phyloP scores from a whole-genome alignment of 768 basidiomycete genomes.

The Naganishia randhawae region DNA sequence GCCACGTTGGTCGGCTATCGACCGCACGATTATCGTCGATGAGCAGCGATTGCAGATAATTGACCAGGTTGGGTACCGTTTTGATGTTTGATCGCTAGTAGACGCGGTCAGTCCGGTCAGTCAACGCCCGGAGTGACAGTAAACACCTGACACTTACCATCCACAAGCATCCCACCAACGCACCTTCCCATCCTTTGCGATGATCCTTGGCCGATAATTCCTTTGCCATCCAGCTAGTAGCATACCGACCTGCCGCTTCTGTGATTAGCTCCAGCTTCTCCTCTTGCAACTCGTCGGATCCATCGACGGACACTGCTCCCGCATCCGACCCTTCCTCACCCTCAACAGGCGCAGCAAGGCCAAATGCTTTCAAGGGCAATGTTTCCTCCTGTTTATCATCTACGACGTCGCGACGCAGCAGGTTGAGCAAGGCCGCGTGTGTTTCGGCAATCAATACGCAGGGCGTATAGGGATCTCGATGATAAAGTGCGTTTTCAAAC shows the following conservation, averaged over 20 bases:
- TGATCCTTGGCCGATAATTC: constrained; percentile 37
- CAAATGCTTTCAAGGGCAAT: constrained; percentile 28
- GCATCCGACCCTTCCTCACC: constrained; percentile 8
- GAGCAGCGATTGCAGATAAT: constrained; percentile 41
- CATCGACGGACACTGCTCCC: constrained; percentile 14
- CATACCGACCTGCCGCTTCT: constrained; percentile 33
- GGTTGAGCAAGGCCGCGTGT: constrained; percentile 82
- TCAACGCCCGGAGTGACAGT: neutral
- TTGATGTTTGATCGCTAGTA: constrained; percentile 55
- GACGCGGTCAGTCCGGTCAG: neutral
- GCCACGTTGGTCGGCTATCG: constrained; percentile 48
- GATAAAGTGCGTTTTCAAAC: constrained; percentile 79
- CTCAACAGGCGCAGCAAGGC: neutral
- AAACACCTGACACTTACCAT: constrained; percentile 27
- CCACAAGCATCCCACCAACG: constrained; percentile 47
- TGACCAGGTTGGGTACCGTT: constrained; percentile 57
- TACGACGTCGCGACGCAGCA: constrained; percentile 63
- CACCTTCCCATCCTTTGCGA: constrained; percentile 46
- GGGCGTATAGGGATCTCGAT: constrained; percentile 62
- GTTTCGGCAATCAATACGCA: constrained; percentile 80
- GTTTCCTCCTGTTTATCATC: constrained; percentile 8
- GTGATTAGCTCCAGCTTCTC: constrained; percentile 42
- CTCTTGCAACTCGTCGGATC: constrained; percentile 39
- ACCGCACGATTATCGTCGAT: constrained; percentile 46
- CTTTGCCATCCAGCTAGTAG: constrained; percentile 37